Base-by-base conservation (phyloP, 2,329 filamentous ascomycete species). In the Penicillium crustosum region DNA sequence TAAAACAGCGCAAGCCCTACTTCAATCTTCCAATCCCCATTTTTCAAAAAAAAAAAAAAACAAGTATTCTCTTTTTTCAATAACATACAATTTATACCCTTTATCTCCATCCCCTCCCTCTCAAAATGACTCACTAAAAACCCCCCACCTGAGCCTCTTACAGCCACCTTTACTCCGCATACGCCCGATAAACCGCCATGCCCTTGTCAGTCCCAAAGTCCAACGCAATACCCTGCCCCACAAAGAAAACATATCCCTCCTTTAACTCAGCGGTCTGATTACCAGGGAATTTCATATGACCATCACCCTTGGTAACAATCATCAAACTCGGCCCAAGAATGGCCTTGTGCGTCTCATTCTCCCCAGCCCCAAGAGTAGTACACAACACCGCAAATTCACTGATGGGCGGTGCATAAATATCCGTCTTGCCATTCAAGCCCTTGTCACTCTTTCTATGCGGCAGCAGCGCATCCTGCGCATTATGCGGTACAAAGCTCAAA, bases 371-470 rank as follows among this genome's bases (percentile, higher is more conserved):
- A n/a, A 92, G 67, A 21, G 81, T 79, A 2, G 83, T 86, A 48
- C 81, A 78, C 12, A 91, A 74, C 76, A 92, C 83, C 64, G 86
- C 83, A 67, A 93, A 92, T 73, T 92, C 89, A 65, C 83, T 86
- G 72, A 90, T 81, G 0, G 87, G 87, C 6, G 89, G 88, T 10
- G 78, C 79, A 67, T 89, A 90, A 2, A 86, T 75, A 49, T 81
- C 78, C 1, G 87, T 89, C 72, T 83, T 86, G 0, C 86, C 86
- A 42, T 81, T 79, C 60, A 76, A 76, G 49, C 85, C 82, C 59
- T 82, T 79, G 0, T 78, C 72, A 55, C 81, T 85, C 48, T 72
- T 71, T 55, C 79, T 71, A 0, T 79, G 73, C 2, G 78, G 78
- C 6, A 91, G 73, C 4, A 83, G 74, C 2, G 85, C 81, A 54